Base-by-base conservation (phyloP, 1,139 yeast genomes). In the Magnusiomyces suaveolens region DNA sequence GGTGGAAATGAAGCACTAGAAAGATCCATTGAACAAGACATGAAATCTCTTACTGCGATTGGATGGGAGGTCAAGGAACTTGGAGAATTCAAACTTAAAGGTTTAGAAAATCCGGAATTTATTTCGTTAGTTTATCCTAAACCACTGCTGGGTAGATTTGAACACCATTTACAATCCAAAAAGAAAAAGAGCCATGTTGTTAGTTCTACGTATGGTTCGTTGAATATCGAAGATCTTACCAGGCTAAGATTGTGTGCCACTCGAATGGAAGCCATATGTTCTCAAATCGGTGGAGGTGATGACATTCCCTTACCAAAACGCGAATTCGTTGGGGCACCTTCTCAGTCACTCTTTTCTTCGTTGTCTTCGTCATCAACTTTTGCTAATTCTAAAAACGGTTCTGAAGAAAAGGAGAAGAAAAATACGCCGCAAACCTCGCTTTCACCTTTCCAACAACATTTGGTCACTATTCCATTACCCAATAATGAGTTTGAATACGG, bases 41-140 rank as follows among this genome's bases (percentile, higher is more conserved):
- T 87, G 62, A 74, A 73, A 2, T 78, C 84, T 62, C 69, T 92
- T 46, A 82, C 82, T 51, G 83, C 79, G 53, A 77, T 82, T 54
- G 96, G 95, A 0, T 82, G 83, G 75, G 76, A 74, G n/a, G 78
- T 82, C 56, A 79, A 78, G 59, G 83, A 81, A 51, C 71, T 87
- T 53, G 98, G 98, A 32, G 96, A 90, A 65, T 82, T 82, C 65
- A 89, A 89, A 67, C 75, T 94, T 63, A 92, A 94, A 69, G 98
- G 98, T 26, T 76, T 94, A 44, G 98, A 94, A 78, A 84, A 90
- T 43, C 96, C 96, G 1, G 98, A 94, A 66, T 77, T 79, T 50
- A 83, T 94, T 39, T 86, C 95, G 14, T 76, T 89, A 54, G 82
- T 82, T 0, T 90, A 84, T 71, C 95, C 97, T 1, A 75, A 76